Evolutionary conservation across 495 filamentous ascomycete species (phyloP).

Genomic region (Trichocladium uniseriatum): DNA sequence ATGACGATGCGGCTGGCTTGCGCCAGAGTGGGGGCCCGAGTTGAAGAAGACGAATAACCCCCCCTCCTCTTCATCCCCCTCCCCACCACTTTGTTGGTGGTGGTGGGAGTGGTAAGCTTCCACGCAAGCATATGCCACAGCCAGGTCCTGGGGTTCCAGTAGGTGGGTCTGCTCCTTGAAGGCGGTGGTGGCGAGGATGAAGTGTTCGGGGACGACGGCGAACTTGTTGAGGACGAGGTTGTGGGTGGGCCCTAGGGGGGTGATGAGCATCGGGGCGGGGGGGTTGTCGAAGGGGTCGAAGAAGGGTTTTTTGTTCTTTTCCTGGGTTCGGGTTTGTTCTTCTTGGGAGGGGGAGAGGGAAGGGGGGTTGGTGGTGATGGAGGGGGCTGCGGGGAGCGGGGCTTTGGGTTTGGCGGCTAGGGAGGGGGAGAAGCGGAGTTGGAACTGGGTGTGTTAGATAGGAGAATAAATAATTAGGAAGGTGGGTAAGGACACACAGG

Average conservation of each 20-base stretch:
- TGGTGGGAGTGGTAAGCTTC: conserved; percentile 43
- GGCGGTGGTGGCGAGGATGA: conserved; percentile 61
- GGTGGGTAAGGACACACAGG: conserved; percentile 33
- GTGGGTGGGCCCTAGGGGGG: conserved; percentile 48
- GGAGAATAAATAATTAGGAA: too few species aligned
- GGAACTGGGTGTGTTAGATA: conserved; percentile 40
- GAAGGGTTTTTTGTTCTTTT: not conserved
- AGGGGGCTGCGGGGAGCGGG: conserved; percentile 8
- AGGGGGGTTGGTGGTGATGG: not conserved
- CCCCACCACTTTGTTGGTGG: not conserved
- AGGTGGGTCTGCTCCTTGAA: conserved; percentile 62
- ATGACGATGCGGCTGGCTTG: conserved; percentile 72
- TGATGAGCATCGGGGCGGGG: conserved; percentile 50
- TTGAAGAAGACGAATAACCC: conserved; percentile 77
- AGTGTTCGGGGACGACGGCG: conserved; percentile 69
- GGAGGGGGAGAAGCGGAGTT: conserved; percentile 69
- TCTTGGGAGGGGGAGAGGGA: too few species aligned
- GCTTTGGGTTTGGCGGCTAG: conserved; percentile 61
- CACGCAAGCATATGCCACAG: conserved; percentile 55
- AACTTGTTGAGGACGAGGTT: conserved; percentile 73
- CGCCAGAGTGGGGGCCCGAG: conserved; percentile 65
- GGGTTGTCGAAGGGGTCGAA: conserved; percentile 68
- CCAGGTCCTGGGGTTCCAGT: conserved; percentile 57
- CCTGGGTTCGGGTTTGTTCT: not conserved
- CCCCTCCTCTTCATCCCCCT: not conserved